phyloP scores from a whole-genome alignment of 2,329 filamentous ascomycete genomes.

The Fusarium subglutinans region DNA sequence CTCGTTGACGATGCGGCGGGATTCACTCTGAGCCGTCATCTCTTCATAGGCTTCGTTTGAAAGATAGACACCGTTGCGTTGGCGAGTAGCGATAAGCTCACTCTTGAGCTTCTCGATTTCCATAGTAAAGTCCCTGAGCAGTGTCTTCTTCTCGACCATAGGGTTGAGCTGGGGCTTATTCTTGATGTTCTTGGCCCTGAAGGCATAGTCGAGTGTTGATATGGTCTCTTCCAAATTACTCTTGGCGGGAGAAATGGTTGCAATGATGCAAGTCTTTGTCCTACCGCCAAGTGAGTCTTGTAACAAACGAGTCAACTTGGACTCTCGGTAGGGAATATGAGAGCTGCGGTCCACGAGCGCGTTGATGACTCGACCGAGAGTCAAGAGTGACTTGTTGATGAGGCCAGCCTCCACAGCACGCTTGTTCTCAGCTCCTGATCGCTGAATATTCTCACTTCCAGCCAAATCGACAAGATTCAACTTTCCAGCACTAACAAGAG shows the following conservation, averaged over 20 bases:
- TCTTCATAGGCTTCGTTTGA: slow-evolving; percentile 90
- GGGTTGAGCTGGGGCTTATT: slow-evolving; percentile 98
- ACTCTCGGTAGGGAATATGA: slow-evolving; percentile 93
- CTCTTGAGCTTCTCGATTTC: slow-evolving; percentile 96
- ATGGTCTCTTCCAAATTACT: slow-evolving; percentile 98
- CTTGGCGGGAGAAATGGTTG: slow-evolving; percentile 92
- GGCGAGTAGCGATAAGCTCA: slow-evolving; percentile 90
- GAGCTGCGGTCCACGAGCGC: slow-evolving; percentile 88
- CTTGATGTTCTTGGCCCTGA: slow-evolving; percentile 96
- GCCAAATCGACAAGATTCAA: slow-evolving; percentile 96
- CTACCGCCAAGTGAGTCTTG: slow-evolving; percentile 96
- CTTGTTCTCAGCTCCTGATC: slow-evolving; percentile 98
- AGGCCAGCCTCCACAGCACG: slow-evolving; percentile 93
- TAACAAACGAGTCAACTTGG: slow-evolving; percentile 90
- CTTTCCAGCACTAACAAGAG: slow-evolving; percentile 90
- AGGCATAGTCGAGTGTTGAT: slow-evolving; percentile 96
- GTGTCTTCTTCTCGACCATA: slow-evolving; percentile 89
- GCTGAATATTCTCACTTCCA: slow-evolving; percentile 96
- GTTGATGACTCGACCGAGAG: slow-evolving; percentile 95
- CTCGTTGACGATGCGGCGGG: slow-evolving; percentile 87
- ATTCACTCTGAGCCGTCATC: slow-evolving; percentile 91
- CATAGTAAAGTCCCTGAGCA: slow-evolving; percentile 86
- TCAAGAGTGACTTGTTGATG: slow-evolving; percentile 97
- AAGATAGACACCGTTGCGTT: slow-evolving; percentile 94
- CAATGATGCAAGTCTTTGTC: slow-evolving; percentile 99